phyloP scores from a whole-genome alignment of 2,329 filamentous ascomycete genomes.

The Amesomyces nigricolor region DNA sequence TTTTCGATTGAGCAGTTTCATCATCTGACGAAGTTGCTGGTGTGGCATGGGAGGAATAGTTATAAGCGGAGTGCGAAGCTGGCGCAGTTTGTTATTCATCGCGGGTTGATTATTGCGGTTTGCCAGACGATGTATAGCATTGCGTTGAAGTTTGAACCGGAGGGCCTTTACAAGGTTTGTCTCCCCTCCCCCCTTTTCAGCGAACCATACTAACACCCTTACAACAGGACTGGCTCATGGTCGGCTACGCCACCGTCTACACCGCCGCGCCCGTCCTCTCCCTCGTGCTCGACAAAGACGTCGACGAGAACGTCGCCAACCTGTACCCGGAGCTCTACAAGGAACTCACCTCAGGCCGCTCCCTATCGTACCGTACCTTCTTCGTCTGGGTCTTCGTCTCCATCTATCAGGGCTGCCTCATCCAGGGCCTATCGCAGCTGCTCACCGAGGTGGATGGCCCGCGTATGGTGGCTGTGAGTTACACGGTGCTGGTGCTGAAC shows the following conservation, averaged over 20 bases:
- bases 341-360: slow-evolving; percentile 84
- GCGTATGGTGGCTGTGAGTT: slow-evolving; percentile 82
- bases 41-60: slow-evolving; percentile 96
- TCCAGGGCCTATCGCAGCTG: slow-evolving; percentile 89
- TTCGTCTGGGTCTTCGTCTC: slow-evolving; percentile 95
- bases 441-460: slow-evolving; percentile 70
- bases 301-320: slow-evolving; percentile 88
- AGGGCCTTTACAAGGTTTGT: slow-evolving; percentile 75
- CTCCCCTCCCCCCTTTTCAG: neutral
- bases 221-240: slow-evolving; percentile 78
- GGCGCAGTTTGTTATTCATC: slow-evolving; percentile 96
- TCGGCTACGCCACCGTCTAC: slow-evolving; percentile 94
- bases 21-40: slow-evolving; percentile 91
- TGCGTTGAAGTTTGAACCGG: slow-evolving; percentile 84
- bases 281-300: slow-evolving; percentile 88
- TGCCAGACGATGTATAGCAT: slow-evolving; percentile 98
- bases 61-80: slow-evolving; percentile 96
- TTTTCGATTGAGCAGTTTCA: slow-evolving; percentile 96
- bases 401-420: slow-evolving; percentile 90
- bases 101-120: slow-evolving; percentile 88
- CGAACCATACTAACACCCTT: neutral
- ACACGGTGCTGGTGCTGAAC: slow-evolving; percentile 87
- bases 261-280: slow-evolving; percentile 91
- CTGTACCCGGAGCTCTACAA: slow-evolving; percentile 97
- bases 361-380: slow-evolving; percentile 87